These are phyloP conservation scores for Acanthamoeba castellanii DNA, from an alignment of 208 protist species.

Conservation along the genomic window DNA sequence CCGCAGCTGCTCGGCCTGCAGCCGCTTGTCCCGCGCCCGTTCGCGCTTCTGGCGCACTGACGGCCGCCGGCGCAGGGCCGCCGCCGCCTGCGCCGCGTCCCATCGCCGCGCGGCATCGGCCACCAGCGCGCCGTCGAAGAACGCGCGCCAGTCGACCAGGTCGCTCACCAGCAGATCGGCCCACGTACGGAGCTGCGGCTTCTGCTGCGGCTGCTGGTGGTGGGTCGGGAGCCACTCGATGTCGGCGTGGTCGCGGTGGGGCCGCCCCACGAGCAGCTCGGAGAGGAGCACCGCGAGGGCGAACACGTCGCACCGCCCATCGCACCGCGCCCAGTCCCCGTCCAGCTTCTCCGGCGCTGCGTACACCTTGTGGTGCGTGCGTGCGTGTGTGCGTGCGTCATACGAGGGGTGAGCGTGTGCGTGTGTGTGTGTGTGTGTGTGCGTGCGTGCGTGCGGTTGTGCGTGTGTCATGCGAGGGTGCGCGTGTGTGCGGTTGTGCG, in stretches of 20 bases:
- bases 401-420: neutral
- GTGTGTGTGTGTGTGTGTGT: neutral
- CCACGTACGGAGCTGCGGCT: neutral
- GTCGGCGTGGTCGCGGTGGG: neutral
- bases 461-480: neutral
- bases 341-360: constrained; percentile 18
- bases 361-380: neutral
- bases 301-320: constrained; percentile 11
- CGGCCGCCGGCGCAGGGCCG: neutral
- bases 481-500: neutral
- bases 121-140: neutral
- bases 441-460: too few species aligned
- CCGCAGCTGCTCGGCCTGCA: neutral
- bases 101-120: neutral
- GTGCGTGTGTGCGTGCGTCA: too few species aligned
- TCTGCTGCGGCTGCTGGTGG: neutral
- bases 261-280: constrained; percentile 13
- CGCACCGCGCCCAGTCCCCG: neutral
- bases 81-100: neutral
- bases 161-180: neutral
- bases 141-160: neutral
- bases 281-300: constrained; percentile 3
- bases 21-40: neutral
- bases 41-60: neutral
- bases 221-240: neutral